Evolutionary conservation across 1,284 basidiomycete species (phyloP).

Genomic region (Apiotrichum gracile): DNA sequence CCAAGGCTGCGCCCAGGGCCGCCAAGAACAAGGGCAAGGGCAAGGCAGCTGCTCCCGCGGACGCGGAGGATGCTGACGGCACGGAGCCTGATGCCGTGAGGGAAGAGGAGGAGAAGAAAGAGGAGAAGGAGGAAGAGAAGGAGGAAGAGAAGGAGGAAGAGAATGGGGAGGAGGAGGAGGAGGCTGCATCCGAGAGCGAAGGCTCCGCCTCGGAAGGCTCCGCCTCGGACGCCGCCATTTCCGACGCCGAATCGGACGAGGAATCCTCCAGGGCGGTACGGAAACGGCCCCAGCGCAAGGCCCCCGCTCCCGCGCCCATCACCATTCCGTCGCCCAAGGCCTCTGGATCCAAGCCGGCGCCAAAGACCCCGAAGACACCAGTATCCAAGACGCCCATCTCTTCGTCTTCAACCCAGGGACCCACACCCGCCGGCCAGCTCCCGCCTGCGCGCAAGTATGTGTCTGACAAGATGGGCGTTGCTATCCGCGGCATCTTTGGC

Average conservation of each 20-base stretch:
- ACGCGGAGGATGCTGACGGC: too few species aligned
- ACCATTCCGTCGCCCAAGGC: not conserved
- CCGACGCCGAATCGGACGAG: too few species aligned
- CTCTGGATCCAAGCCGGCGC: not conserved
- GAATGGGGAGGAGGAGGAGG: constrained; percentile 1
- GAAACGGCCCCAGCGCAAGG: not conserved
- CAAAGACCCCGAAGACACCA: not conserved
- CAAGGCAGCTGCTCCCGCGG: constrained; percentile 7
- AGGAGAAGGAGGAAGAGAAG: not conserved
- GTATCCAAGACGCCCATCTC: not conserved
- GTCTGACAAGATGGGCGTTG: constrained; percentile 24
- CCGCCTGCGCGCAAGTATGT: constrained; percentile 35
- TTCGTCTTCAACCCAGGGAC: not conserved
- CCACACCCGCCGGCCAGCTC: constrained; percentile 1
- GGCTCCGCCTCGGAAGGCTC: not conserved
- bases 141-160: constrained; percentile 5
- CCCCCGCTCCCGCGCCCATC: not conserved
- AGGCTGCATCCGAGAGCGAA: not conserved
- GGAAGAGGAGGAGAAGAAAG: not conserved
- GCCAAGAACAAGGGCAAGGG: constrained; percentile 5
- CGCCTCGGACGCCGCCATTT: not conserved
- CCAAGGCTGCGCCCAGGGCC: too few species aligned
- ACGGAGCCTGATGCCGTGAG: too few species aligned
- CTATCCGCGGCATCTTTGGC: constrained; percentile 26
- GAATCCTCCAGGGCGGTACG: too few species aligned